Evolutionary conservation across 805 yeast genomes (phyloP), one percentile per base, ranked within the genome.

Genomic region (Candida incommunis): DNA sequence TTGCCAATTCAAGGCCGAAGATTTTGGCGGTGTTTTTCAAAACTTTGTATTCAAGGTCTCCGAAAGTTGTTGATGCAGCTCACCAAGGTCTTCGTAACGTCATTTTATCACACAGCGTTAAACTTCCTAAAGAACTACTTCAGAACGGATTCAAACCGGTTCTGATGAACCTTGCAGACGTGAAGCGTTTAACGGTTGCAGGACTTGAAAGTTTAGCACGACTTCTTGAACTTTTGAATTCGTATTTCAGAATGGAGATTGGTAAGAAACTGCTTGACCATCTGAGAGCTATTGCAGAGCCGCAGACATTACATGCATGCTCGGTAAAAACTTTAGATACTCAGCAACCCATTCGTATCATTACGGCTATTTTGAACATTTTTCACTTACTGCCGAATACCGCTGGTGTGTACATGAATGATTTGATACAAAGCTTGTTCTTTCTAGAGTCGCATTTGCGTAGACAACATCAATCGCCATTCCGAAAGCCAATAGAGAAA

Each of bases 101-200:
- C 22, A n/a, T n/a, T n/a, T 68, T 92, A 22, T 76, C 87, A 7
- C 94, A 83, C 55, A 86, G 86, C 56, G 79, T 86, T 16, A 86
- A 86, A 52, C 68, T 94, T 40, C 98, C 99, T 1, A 88, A 87
- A 55, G 99, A 92, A 52, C 66, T 94, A 27, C 66, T 92, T n/a
- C 99, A 94, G 61, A 86, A 81, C 59, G 97, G 98, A 0, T 68
- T 92, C 43, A 76, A 95, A 49, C 99, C 99, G 1, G 87, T 92
- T 82, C 65, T 92, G 50, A 84, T 90, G 88, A 90, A 90, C 54
- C 67, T 92, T 24, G 85, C 96, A 0, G 98, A 92, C 56, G 95
- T 87, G 61, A 86, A 86, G 61, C 81, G 90, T 46, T 67, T 92
- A 42, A 84, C 95, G 0, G 92, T 85, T 1, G 74, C 85, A 1